Percentiles rank a stretch among this genome's conserved stretches.
Evolutionary conservation across 2,329 filamentous ascomycete species (phyloP).

Genomic region (Cladophialophora chaetospira): DNA sequence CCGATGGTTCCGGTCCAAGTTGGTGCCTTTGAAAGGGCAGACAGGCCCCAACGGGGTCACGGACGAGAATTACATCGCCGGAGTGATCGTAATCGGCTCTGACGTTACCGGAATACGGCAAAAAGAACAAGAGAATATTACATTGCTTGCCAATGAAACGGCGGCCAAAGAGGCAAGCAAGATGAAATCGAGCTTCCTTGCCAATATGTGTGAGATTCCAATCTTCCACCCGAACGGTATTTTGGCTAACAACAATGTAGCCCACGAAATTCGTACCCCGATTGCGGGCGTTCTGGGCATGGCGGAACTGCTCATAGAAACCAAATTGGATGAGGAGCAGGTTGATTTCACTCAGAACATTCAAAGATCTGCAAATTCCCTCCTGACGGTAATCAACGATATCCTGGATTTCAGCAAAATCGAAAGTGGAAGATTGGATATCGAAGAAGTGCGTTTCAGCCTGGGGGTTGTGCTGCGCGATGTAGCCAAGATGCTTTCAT

Average conservation of each 20-base stretch:
- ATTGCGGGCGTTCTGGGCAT: slow-evolving; percentile 81
- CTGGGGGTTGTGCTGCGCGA: slow-evolving; percentile 71
- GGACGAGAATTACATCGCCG: slow-evolving; percentile 61
- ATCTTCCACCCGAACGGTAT: too few species aligned
- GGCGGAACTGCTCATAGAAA: slow-evolving; percentile 72
- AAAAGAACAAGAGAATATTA: slow-evolving; percentile 68
- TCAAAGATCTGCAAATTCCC: slow-evolving; percentile 72
- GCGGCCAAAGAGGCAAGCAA: slow-evolving; percentile 79
- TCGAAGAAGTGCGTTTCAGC: slow-evolving; percentile 79
- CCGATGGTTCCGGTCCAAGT: slow-evolving; percentile 70
- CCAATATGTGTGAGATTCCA: too few species aligned
- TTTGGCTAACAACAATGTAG: too few species aligned
- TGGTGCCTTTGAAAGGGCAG: slow-evolving; percentile 66
- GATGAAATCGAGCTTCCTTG: slow-evolving; percentile 76
- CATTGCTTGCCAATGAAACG: slow-evolving; percentile 71
- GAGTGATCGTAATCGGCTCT: slow-evolving; percentile 77
- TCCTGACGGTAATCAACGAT: slow-evolving; percentile 80
- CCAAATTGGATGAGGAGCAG: slow-evolving; percentile 68
- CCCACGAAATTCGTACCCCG: slow-evolving; percentile 76
- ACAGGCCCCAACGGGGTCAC: slow-evolving; percentile 56
- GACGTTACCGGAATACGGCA: slow-evolving; percentile 73
- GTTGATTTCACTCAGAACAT: slow-evolving; percentile 76
- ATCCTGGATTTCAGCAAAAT: slow-evolving; percentile 83
- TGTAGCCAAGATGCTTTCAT: slow-evolving; percentile 76
- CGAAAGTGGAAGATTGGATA: slow-evolving; percentile 73